Conservation (phyloP, 2,329 filamentous ascomycete species). For the Mollisiaceae sp. region DNA sequence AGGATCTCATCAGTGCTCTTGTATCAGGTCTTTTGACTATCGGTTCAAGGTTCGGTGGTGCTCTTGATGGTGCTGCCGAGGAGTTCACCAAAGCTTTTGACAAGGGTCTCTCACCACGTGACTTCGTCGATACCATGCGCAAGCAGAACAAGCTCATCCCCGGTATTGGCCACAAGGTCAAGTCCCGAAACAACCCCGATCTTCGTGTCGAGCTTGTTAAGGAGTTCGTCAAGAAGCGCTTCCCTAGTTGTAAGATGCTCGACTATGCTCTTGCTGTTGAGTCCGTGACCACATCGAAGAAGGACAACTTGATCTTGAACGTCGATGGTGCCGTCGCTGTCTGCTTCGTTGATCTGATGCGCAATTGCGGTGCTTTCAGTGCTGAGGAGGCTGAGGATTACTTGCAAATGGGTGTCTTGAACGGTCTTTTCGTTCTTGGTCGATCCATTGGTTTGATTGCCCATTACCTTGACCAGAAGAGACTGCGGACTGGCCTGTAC, state of each 20-base stretch:
- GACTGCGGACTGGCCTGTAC: conserved; percentile 97
- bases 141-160: conserved; percentile 99
- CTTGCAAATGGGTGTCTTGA: conserved; percentile 98
- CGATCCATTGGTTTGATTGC: conserved; percentile 98
- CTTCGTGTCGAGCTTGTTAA: conserved; percentile 99
- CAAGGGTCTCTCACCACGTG: conserved; percentile 96
- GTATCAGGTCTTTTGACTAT: conserved; percentile 98
- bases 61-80: conserved; percentile 94
- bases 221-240: conserved; percentile 97
- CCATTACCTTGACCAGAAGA: conserved; percentile 99
- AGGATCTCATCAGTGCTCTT: conserved; percentile 94
- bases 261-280: conserved; percentile 98
- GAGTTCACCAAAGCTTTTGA: conserved; percentile 99
- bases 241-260: conserved; percentile 96
- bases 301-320: conserved; percentile 99
- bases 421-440: conserved; percentile 98
- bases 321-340: conserved; percentile 98
- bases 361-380: conserved; percentile 97
- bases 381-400: conserved; percentile 98
- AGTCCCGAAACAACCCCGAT: conserved; percentile 99
- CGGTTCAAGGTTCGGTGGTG: conserved; percentile 97
- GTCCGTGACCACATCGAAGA: conserved; percentile 98
- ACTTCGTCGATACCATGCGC: conserved; percentile 98
- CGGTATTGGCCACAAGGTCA: conserved; percentile 98
- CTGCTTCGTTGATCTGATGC: conserved; percentile 96